These are phyloP conservation scores for Medicago truncatula DNA, from an alignment of 306 rosid species.

Conservation along the genomic window DNA sequence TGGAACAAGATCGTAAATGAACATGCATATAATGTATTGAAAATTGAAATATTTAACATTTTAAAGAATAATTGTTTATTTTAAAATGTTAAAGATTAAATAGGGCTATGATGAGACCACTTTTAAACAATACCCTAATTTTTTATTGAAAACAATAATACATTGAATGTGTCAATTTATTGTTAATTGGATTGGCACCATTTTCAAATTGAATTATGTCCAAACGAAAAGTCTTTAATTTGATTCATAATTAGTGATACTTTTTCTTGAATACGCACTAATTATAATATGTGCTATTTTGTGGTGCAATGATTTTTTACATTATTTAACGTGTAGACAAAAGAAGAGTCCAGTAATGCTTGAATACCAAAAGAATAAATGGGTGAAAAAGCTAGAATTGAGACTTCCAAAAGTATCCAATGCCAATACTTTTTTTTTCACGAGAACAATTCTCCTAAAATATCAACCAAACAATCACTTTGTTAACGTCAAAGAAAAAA, in stretches of 20 bases:
- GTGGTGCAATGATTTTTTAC: constrained; percentile 1
- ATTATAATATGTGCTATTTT: background rate
- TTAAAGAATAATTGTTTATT: too few species aligned
- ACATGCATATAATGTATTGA: too few species aligned
- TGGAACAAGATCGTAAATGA: too few species aligned
- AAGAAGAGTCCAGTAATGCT: background rate
- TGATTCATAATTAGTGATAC: constrained; percentile 17
- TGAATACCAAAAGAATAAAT: background rate
- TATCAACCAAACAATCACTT: constrained; percentile 4
- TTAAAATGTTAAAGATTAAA: too few species aligned
- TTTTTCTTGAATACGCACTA: constrained; percentile 19
- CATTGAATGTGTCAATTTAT: constrained; percentile 28
- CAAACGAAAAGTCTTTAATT: constrained; percentile 24
- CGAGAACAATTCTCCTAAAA: background rate
- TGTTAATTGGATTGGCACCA: constrained; percentile 27
- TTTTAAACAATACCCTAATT: too few species aligned
- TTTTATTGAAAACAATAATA: background rate
- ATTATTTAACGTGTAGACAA: background rate
- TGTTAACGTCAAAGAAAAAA: too few species aligned
- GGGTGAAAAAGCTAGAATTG: background rate
- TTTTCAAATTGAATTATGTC: constrained; percentile 31
- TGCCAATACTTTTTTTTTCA: background rate
- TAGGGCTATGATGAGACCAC: too few species aligned
- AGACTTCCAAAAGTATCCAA: constrained; percentile 5
- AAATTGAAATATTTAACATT: too few species aligned